Conservation (phyloP, 768 basidiomycete genomes). For the Tylopilus intermedius region DNA sequence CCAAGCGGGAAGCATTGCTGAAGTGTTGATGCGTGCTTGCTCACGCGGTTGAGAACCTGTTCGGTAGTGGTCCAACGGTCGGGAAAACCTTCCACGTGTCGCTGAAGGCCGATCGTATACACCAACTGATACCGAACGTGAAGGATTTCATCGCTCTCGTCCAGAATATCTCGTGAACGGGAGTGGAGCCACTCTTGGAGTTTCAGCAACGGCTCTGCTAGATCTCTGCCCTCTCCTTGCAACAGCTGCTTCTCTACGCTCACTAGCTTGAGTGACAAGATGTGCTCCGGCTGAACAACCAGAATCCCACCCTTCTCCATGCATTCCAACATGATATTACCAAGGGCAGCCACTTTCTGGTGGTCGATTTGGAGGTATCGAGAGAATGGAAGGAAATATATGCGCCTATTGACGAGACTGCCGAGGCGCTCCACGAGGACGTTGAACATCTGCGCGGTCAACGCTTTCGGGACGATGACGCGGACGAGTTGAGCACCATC, state of each 20-base stretch:
- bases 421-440: conserved; percentile 39
- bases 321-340: conserved; percentile 35
- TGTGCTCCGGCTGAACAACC: conserved; percentile 48
- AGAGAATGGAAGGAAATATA: conserved; percentile 49
- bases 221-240: neutral
- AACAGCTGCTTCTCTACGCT: conserved; percentile 34
- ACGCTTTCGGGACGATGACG: conserved; percentile 45
- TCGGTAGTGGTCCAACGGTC: neutral
- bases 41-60: conserved; percentile 3
- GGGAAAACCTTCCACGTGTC: conserved; percentile 8
- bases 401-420: conserved; percentile 40
- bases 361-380: conserved; percentile 30
- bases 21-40: conserved; percentile 12
- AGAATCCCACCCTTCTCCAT: conserved; percentile 38
- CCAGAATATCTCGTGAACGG: conserved; percentile 21
- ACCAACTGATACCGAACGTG: neutral
- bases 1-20: neutral
- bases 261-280: conserved; percentile 47
- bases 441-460: conserved; percentile 46
- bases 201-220: conserved; percentile 22
- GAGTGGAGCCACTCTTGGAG: conserved; percentile 25
- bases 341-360: conserved; percentile 23
- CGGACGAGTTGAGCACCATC: conserved; percentile 41
- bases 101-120: conserved; percentile 20
- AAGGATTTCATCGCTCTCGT: conserved; percentile 28